Conservation (phyloP, 2,329 filamentous ascomycete species). For the Trichoderma sp. region DNA sequence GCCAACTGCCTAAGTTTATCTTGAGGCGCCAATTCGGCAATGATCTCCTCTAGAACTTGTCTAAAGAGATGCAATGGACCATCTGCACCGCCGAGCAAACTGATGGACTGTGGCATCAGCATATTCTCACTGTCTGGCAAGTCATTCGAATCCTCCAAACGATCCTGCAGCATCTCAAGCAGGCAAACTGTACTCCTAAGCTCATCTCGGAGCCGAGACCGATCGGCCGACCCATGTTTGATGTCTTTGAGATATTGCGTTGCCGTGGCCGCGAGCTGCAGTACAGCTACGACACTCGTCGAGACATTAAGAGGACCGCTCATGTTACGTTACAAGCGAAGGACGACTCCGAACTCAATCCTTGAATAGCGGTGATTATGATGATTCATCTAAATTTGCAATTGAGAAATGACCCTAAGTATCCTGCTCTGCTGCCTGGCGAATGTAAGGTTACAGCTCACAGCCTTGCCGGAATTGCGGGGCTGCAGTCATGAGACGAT, state of each 20-base stretch:
- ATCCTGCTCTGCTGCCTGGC: too few species aligned
- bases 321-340: not conserved
- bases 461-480: not conserved
- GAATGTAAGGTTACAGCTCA: too few species aligned
- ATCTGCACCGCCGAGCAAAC: not conserved
- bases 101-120: not conserved
- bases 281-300: slow-evolving; percentile 3
- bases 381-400: not conserved
- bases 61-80: not conserved
- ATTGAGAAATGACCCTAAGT: not conserved
- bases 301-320: not conserved
- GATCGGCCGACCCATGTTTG: slow-evolving; percentile 16
- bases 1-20: not conserved
- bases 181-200: slow-evolving; percentile 8
- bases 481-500: not conserved
- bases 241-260: slow-evolving; percentile 11
- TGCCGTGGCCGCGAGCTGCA: not conserved
- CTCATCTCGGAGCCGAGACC: slow-evolving; percentile 14
- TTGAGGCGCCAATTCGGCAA: not conserved
- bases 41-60: not conserved
- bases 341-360: not conserved
- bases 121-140: not conserved
- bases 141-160: slow-evolving; percentile 9
- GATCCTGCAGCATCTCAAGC: slow-evolving; percentile 19
- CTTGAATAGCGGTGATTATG: not conserved